Base-by-base conservation (phyloP, 345 rosid genomes). In the Hibiscus tridactylites region DNA sequence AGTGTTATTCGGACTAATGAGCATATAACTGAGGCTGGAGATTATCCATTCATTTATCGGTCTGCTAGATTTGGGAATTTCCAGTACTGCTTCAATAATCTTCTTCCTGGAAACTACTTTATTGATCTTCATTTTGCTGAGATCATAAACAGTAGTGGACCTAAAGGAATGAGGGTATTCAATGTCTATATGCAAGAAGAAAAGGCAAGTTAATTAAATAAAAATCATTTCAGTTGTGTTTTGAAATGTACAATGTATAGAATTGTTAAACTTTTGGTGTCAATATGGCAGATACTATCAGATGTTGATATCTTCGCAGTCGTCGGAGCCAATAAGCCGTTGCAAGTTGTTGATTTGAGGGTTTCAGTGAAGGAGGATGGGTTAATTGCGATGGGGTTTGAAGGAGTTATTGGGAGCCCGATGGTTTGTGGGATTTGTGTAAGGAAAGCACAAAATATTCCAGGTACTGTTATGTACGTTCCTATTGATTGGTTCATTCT, bases 111-210 rank as follows among this genome's bases (percentile, higher is more conserved):
- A 71, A 75, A 86, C 16, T 92, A 92, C 72, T 81, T 84, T 1
- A 74, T 95, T 69, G 97, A 95, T 79, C 88, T 95, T 63, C 97
- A 95, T 81, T 95, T 95, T 6, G 90, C 88, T 0, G 97, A 92
- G 86, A 95, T 95, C 54, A 82, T 95, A 74, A 88, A 68, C 53
- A 61, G 90, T 10, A 83, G 82, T 76, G 97, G 96, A 72, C 97
- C 98, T 64, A 90, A 84, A 80, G 98, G 95, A 79, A 90, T 91
- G 72, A 81, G 98, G 78, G 91, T 90, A 0, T 93, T 93, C 79
- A 81, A 91, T 71, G 95, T 88, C 50, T 90, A 87, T 79, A 80
- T 93, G 66, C 98, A 91, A 82, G 96, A 86, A 75, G 98, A 91
- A 67, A 90, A 88, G 96, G 98, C 71, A 84, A 87, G 88, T 65